Percentiles rank a stretch among this genome's conserved stretches.
Conservation (phyloP, 495 filamentous ascomycete species). For the Mytilinidion resinicola region DNA sequence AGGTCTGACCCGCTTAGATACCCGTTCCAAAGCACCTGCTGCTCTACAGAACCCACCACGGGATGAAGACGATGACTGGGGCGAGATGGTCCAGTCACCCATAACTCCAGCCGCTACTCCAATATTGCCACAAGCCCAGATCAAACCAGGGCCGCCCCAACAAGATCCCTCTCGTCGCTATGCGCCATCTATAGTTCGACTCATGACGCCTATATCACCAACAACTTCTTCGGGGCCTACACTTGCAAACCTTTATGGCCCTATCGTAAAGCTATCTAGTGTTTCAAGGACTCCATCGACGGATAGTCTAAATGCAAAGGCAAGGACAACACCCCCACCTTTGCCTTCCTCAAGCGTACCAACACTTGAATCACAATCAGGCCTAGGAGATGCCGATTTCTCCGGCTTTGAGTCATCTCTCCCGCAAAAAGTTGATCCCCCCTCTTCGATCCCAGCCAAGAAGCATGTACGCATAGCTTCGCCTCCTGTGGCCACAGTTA, state of each 20-base stretch:
- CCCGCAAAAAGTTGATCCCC: too few species aligned
- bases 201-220: not conserved
- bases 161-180: too few species aligned
- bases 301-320: too few species aligned
- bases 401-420: too few species aligned
- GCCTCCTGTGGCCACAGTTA: not conserved
- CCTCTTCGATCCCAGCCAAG: too few species aligned
- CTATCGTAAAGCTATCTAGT: too few species aligned
- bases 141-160: too few species aligned
- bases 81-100: constrained; percentile 38
- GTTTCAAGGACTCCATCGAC: too few species aligned
- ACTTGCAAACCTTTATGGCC: too few species aligned
- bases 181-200: not conserved
- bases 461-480: not conserved
- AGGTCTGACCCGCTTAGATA: constrained; percentile 9
- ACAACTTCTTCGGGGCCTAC: not conserved
- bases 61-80: constrained; percentile 39
- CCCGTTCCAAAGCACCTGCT: not conserved
- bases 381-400: too few species aligned
- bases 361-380: not conserved
- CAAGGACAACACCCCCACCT: not conserved
- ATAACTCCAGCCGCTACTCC: not conserved
- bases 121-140: not conserved
- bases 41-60: not conserved
- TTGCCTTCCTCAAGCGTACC: not conserved